Base-by-base conservation (phyloP, 495 filamentous ascomycete species). In the Penicillium crystallinum region DNA sequence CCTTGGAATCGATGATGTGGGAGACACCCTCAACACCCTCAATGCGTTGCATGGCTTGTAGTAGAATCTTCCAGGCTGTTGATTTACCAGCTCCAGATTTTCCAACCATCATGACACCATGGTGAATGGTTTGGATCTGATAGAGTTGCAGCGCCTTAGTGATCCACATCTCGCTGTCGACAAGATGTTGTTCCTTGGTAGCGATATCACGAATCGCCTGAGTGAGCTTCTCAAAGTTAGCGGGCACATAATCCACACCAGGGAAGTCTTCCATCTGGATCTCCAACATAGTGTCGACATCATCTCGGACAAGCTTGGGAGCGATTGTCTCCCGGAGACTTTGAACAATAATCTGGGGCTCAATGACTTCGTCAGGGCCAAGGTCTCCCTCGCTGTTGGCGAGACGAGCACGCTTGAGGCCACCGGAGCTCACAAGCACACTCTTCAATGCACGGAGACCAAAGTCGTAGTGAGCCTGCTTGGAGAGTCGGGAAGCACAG, bases 51-150 rank as follows among this genome's bases (percentile, higher is more conserved):
- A 99, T 74, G 9, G 93, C 95, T 62, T 92, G 87, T 10, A 99
- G 79, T n/a, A 99, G 79, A 15, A 95, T 84, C 63, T 89, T 90
- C 93, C 95, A 99, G 17, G 91, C 86, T 5, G 86, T 82, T 46
- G 93, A 96, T 72, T 99, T 99, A 56, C 93, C 93, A 30, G 92
- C 85, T 10, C 93, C 93, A 4, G 93, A 97, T 61, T 86, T 87
- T 37, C 93, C 93, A 6, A 99, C 93, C 93, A 97, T 97, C 95
- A 99, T 99, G 15, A 99, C 95, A 82, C 93, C 93, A 58, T 99
- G 93, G 60, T 99, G 93, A 37, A 97, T 93, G 45, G 80, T 85
- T 69, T 99, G 93, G 54, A 99, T 99, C 66, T 99, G 93, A 67
- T 91, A 96, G 6, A 99, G 81, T 62, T 99, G 93, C 6, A 97